A percentile compares a stretch with the other conserved stretches of the same genome.
Conservation (phyloP, 2,329 filamentous ascomycete species). For the Rhinocladiella similis region DNA sequence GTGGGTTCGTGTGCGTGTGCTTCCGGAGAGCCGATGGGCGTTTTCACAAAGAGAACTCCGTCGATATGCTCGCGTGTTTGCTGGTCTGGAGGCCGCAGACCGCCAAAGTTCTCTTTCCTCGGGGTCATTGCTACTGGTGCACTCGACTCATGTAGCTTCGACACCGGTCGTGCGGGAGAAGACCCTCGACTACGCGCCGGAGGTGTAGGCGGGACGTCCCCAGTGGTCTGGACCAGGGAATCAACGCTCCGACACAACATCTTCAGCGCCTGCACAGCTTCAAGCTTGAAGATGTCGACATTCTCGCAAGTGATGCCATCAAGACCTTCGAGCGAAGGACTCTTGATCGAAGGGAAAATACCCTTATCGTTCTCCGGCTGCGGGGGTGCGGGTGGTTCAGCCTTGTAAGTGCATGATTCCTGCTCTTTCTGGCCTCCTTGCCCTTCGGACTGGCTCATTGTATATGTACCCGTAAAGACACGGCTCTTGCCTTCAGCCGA, state of each 20-base stretch:
- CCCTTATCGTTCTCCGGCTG: slow-evolving; percentile 31
- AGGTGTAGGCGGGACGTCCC: slow-evolving; percentile 79
- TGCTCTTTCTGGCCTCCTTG: slow-evolving; percentile 16
- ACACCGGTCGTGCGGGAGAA: slow-evolving; percentile 17
- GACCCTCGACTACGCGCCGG: slow-evolving; percentile 37
- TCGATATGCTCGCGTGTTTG: slow-evolving; percentile 40
- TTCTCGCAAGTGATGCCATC: slow-evolving; percentile 31
- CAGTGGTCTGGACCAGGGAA: slow-evolving; percentile 37
- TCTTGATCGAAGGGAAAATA: slow-evolving; percentile 28
- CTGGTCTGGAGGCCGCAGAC: slow-evolving; percentile 34
- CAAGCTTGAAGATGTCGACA: slow-evolving; percentile 72
- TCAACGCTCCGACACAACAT: slow-evolving; percentile 74
- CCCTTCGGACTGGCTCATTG: slow-evolving; percentile 15
- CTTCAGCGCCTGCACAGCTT: slow-evolving; percentile 73
- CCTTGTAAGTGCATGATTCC: slow-evolving; percentile 4
- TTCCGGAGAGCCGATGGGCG: slow-evolving; percentile 50
- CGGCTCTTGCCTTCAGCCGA: slow-evolving; percentile 8
- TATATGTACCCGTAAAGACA: slow-evolving; percentile 2
- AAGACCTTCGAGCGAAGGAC: slow-evolving; percentile 37
- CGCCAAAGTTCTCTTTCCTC: slow-evolving; percentile 29
- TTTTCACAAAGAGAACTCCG: slow-evolving; percentile 35
- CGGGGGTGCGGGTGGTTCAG: slow-evolving; percentile 26
- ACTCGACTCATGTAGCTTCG: slow-evolving; percentile 16
- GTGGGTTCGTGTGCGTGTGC: slow-evolving; percentile 51
- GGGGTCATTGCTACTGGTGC: slow-evolving; percentile 18